A percentile compares a stretch with the other conserved stretches of the same genome.
Conservation (phyloP, 2,329 filamentous ascomycete species). For the Pseudopithomyces chartarum region DNA sequence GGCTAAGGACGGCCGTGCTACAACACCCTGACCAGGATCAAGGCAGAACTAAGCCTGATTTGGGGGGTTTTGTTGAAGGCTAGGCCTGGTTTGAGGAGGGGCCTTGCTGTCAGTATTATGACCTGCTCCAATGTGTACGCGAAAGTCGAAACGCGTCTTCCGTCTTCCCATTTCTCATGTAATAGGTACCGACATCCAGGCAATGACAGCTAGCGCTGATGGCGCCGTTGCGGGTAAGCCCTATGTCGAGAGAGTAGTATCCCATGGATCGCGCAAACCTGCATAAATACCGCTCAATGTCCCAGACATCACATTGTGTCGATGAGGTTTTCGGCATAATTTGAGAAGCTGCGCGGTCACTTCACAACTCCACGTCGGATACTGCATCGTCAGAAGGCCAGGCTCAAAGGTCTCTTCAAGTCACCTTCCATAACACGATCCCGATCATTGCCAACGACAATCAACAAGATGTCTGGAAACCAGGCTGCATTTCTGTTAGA, state of each 20-base stretch:
- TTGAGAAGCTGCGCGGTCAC: too few relatives aligned
- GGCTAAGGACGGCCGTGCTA: neutral
- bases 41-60: neutral
- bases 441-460: neutral
- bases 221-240: too few relatives aligned
- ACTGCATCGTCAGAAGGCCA: neutral
- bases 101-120: neutral
- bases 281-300: too few relatives aligned
- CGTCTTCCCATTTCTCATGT: too few relatives aligned
- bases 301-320: too few relatives aligned
- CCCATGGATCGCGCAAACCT: too few relatives aligned
- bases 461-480: constrained; percentile 18
- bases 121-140: neutral
- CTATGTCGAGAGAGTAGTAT: too few relatives aligned
- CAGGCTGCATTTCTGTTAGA: constrained; percentile 23
- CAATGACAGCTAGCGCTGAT: too few relatives aligned
- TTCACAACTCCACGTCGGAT: too few relatives aligned
- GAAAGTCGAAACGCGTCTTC: neutral
- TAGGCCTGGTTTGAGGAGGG: neutral
- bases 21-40: neutral
- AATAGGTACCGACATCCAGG: too few relatives aligned
- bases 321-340: too few relatives aligned
- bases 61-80: neutral
- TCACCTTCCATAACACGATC: neutral
- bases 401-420: neutral